A percentile compares a stretch with the other conserved stretches of the same genome.
Evolutionary conservation across 225 moss, liverwort and hornwort genomes (phyloP).

Genomic region (Climacium dendroides): DNA sequence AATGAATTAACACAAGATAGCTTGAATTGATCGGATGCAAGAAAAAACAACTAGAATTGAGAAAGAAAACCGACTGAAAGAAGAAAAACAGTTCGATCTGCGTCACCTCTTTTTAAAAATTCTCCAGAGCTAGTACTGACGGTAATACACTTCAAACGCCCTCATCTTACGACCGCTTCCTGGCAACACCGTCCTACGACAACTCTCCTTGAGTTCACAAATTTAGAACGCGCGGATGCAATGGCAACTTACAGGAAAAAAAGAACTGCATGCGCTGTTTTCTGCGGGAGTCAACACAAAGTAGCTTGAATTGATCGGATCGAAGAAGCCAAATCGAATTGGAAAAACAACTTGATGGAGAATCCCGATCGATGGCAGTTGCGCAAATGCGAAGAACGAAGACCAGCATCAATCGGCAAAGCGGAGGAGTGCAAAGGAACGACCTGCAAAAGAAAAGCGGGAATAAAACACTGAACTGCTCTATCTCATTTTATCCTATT

Average conservation of each 20-base stretch:
- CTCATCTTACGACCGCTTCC: too few species aligned
- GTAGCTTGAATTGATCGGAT: neutral
- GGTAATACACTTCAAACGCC: too few species aligned
- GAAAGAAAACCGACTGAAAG: neutral
- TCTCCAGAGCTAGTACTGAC: neutral
- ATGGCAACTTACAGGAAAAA: neutral
- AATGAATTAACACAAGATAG: neutral
- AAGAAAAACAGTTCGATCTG: too few species aligned
- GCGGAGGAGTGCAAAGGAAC: neutral
- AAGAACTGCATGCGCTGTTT: neutral
- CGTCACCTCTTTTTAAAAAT: neutral
- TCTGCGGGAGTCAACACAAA: neutral
- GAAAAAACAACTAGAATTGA: neutral
- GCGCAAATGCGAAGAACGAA: too few species aligned
- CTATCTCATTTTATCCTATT: neutral
- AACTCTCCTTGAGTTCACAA: neutral
- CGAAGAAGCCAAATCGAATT: neutral
- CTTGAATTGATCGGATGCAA: neutral
- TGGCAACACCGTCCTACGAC: neutral
- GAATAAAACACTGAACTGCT: neutral
- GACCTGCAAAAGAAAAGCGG: neutral
- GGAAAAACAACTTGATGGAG: neutral
- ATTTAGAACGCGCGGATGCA: neutral
- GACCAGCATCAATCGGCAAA: neutral
- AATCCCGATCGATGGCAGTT: neutral